Base-by-base conservation (phyloP, 345 rosid species). In the Eucalyptus polybractea region DNA sequence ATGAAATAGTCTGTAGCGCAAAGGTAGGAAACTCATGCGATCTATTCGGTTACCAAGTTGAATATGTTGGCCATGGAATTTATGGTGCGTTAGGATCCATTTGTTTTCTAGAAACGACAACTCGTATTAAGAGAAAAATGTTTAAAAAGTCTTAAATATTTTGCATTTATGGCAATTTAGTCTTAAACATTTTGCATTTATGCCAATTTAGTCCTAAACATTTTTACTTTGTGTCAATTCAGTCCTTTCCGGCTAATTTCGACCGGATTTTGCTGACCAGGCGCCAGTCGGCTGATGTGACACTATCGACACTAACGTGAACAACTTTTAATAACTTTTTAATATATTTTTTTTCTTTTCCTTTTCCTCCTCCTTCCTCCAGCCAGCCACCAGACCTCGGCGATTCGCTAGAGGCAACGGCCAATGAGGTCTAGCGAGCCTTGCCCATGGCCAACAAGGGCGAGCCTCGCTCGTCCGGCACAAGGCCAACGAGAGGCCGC, bases 241-340 rank as follows among this genome's bases (percentile, higher is more conserved):
- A 19, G 24, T 19, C 10, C 0, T 53, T 53, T 19, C 2, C 1
- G 5, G 0, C 5, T 53, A 19, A 53, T 53, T 53, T 53, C 0
- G 2, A 4, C 2, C 0, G 2, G 24, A 53, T 53, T 53, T 53
- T 19, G 2, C 2, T 53, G 2, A 19, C 0, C 1, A 1, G 24
- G 4, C 2, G 0, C 0, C 9, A 1, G 0, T 53, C 1, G 4
- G 4, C 0, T 3, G 2, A 53, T 0, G 0, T 53, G 24, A 53
- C 24, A 19, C 58, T 0, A 53, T 53, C 1, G 2, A 2, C 4
- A 53, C 10, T 7, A 53, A 53, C 2, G 10, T 53, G 5, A 1
- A 53, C 0, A 53, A 53, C 2, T 53, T 53, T 53, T 53, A 3
- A 53, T 19, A 53, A 53, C 0, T 19, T 53, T 53, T 17, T 17